Evolutionary conservation across 2,329 filamentous ascomycete genomes (phyloP).

Genomic region (Periglandula ipomoeae): DNA sequence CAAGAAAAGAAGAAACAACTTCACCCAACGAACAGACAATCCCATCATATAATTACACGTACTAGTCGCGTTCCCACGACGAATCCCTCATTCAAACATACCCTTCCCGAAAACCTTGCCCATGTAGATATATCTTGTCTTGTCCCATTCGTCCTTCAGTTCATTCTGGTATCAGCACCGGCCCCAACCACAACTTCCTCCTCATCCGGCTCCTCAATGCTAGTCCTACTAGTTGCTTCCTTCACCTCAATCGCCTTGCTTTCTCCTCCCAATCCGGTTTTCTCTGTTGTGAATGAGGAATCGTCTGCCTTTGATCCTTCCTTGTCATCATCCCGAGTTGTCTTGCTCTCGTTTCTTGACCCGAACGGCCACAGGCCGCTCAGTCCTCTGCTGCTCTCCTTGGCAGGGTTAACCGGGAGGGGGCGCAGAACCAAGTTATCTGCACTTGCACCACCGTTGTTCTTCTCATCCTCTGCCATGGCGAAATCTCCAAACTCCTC

Average conservation of each 20-base stretch:
- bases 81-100: background rate
- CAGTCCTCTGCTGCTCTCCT: conserved; percentile 31
- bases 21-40: background rate
- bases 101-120: background rate
- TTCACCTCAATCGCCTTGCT: conserved; percentile 40
- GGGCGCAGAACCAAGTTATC: conserved; percentile 45
- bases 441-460: conserved; percentile 17
- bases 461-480: conserved; percentile 45
- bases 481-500: conserved; percentile 63
- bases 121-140: background rate
- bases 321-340: conserved; percentile 18
- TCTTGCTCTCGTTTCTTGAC: conserved; percentile 24
- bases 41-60: conserved; percentile 5
- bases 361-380: conserved; percentile 52
- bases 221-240: conserved; percentile 45
- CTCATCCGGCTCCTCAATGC: conserved; percentile 51
- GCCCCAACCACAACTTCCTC: conserved; percentile 35
- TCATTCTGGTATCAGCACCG: background rate
- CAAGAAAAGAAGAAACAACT: background rate
- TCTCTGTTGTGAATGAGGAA: conserved; percentile 4
- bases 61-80: background rate
- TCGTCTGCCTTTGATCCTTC: conserved; percentile 17
- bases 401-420: conserved; percentile 42
- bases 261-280: conserved; percentile 16
- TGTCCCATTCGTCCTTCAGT: background rate